Base-by-base conservation (phyloP, 1,284 basidiomycete genomes). In the Rhodotorula sp. region DNA sequence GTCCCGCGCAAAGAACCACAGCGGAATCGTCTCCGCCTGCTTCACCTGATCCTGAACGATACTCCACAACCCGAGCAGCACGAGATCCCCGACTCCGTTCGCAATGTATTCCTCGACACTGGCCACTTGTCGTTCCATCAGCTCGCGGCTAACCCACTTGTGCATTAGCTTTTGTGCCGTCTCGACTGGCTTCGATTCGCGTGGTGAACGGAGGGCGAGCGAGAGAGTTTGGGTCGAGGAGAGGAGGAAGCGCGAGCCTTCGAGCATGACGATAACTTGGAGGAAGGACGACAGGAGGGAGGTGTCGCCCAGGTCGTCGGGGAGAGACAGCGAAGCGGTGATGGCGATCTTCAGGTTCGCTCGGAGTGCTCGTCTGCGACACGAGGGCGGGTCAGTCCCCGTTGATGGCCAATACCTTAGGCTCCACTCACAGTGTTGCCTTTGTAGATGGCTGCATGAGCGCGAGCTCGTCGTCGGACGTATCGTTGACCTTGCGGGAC, bases 331-430 rank as follows among this genome's bases (percentile, higher is more conserved):
- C 9, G 68, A 68, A 22, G 71, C 63, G 15, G 66, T 60, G 62
- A 77, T 76, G 20, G 77, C 77, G 10, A 77, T 62, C 44, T 76
- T 76, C 46, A 78, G 70, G 54, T 76, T 77, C 5, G 75, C 70
- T 10, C 76, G 72, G 2, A 78, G 65, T 4, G 68, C 64, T 15
- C 76, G 69, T 11, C 62, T 62, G 64, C 28, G 47, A 0, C 34
- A 34, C 34, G 34, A 34, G 34, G 34, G 34, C 34, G 34, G 34
- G 34, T 34, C 34, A 34, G 34, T 34, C 34, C 34, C 34, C 34
- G 34, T 10, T 34, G 34, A 34, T 34, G 34, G 10, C 34, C 34
- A 34, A 10, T 10, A 10, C 34, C 10, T 5, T 34, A 34, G 10
- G 10, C 47, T 24, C 47, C 26, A 31, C 64, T 46, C 22, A 64